Evolutionary conservation across 2,329 filamentous ascomycete species (phyloP), one percentile per base, ranked within the genome.

Genomic region (Lasiodiplodia sp.): DNA sequence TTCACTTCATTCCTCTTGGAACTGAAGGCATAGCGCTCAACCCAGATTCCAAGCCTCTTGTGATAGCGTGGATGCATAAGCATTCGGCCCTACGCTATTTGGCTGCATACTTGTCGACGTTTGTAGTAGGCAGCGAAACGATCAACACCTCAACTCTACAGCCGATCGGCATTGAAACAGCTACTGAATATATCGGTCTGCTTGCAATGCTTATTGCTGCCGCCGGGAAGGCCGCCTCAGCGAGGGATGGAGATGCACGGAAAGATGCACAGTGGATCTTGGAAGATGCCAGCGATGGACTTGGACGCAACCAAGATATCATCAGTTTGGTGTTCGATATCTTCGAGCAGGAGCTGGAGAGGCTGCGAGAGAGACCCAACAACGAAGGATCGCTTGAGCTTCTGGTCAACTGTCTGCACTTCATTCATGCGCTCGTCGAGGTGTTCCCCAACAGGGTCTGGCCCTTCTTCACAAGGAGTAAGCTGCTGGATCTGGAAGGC

Each of bases 381-480:
- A 83, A 86, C 47, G 85, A 87, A n/a, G 88, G 89, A 51, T 87
- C 88, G 12, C 81, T 90, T 52, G 87, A 89, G 44, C 84, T 96
- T 34, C 85, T 90, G 2, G 86, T 94, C 58, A 88, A 92, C 28
- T 97, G 93, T 76, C 81, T 94, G 25, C 90, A 93, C 66, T 97
- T 98, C 74, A 82, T 97, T 47, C 87, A 91, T 72, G 88, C 91
- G 2, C 82, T 96, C 21, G 80, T 96, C 31, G 85, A 86, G 11
- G 73, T 91, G n/a, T 88, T 91, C 64, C 95, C 96, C 0, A 92
- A 91, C 68, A 87, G 94, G 69, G 89, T 97, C 6, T 98, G 96
- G 94, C 94, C 95, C 3, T 92, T 95, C 77, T 86, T 99, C 74
- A 89, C 91, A 3, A 89, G 93, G 68, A 96, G 93, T 77, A 89